Percentiles rank a stretch among this genome's conserved stretches.
phyloP scores from a whole-genome alignment of 225 moss, liverwort and hornwort genomes.

The Thuidium tamariscinum region DNA sequence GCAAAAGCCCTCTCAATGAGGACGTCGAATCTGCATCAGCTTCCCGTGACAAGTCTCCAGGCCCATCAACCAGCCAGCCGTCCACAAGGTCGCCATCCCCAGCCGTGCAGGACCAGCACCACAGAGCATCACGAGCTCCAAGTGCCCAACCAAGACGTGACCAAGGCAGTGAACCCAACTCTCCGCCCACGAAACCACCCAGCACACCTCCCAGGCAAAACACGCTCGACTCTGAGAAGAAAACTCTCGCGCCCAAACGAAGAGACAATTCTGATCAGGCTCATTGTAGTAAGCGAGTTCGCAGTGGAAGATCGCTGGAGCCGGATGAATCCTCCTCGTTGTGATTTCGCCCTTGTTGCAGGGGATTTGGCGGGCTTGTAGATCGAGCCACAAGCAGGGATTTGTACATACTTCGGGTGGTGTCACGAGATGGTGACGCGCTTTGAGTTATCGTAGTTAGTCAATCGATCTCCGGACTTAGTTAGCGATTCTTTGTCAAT shows the following conservation, averaged over 20 bases:
- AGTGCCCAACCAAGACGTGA: neutral
- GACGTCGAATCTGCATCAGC: constrained; percentile 7
- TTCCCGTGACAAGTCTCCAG: constrained; percentile 16
- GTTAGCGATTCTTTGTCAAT: neutral
- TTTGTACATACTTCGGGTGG: neutral
- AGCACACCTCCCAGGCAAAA: constrained; percentile 11
- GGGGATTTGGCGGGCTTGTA: neutral
- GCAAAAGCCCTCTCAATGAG: constrained; percentile 4
- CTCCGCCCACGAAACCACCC: constrained; percentile 28
- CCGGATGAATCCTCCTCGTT: neutral
- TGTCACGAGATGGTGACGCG: neutral
- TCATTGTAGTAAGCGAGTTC: neutral
- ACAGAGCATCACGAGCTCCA: neutral
- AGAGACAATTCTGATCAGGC: neutral
- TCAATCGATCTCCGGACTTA: neutral
- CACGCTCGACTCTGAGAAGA: constrained; percentile 6
- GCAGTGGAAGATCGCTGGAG: neutral
- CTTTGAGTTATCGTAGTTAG: neutral
- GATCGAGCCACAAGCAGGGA: neutral
- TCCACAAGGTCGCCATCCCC: constrained; percentile 4
- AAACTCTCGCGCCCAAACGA: neutral
- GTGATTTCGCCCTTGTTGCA: neutral
- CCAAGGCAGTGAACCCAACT: constrained; percentile 13
- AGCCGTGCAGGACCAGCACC: neutral
- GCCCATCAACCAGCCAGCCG: neutral